Conservation (phyloP, 495 filamentous ascomycete genomes). For the Aspergillus haitiensis region DNA sequence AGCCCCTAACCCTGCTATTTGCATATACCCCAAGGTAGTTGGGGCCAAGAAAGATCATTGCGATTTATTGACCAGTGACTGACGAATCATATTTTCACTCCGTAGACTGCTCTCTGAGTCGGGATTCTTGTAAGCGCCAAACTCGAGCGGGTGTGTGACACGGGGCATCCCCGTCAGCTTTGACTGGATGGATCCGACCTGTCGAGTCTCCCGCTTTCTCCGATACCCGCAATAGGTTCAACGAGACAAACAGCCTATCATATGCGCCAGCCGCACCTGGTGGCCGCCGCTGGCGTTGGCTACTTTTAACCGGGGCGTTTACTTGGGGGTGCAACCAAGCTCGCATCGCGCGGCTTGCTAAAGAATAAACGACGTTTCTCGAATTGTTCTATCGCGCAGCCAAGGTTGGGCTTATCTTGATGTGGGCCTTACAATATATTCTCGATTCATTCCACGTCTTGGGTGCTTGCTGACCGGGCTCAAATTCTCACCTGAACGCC, state of each 20-base stretch:
- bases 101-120: conserved; percentile 72
- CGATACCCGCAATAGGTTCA: conserved; percentile 13
- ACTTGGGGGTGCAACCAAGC: conserved; percentile 12
- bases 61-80: conserved; percentile 34
- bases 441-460: not conserved
- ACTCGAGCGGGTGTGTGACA: conserved; percentile 18
- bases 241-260: conserved; percentile 16
- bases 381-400: conserved; percentile 2
- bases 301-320: not conserved
- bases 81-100: conserved; percentile 35
- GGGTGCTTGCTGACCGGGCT: not conserved
- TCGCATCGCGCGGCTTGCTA: conserved; percentile 15
- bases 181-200: conserved; percentile 15
- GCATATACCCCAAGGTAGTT: too few species aligned
- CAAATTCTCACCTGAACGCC: not conserved
- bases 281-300: conserved; percentile 2
- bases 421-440: not conserved
- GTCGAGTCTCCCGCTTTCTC: conserved; percentile 5
- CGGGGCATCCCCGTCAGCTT: conserved; percentile 13
- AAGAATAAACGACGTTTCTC: conserved; percentile 7
- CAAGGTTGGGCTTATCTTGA: not conserved
- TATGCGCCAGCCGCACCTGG: not conserved
- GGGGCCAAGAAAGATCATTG: conserved; percentile 9
- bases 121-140: conserved; percentile 62
- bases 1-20: not conserved